phyloP scores from a whole-genome alignment of 2,329 filamentous ascomycete species.

The Beauveria caledonica region DNA sequence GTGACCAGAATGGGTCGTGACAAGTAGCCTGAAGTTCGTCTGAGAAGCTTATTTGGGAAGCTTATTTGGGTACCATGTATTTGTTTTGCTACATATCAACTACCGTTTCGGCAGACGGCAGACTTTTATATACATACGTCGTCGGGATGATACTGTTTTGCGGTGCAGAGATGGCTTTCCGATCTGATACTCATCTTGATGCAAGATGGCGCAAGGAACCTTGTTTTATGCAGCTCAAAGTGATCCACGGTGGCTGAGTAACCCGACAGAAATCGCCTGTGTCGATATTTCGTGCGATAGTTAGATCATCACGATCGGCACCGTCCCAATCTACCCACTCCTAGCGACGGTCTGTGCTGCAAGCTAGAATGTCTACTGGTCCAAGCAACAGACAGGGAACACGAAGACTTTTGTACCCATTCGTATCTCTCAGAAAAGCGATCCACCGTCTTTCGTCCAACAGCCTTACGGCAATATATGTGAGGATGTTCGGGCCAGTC shows the following conservation, averaged over 20 bases:
- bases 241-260: neutral
- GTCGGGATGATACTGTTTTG: neutral
- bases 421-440: neutral
- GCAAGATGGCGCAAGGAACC: neutral
- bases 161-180: neutral
- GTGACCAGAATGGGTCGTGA: too few relatives aligned
- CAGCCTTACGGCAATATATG: too few relatives aligned
- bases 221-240: neutral
- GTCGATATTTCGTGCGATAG: neutral
- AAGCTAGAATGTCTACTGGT: neutral
- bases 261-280: neutral
- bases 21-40: neutral
- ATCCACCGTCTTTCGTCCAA: neutral
- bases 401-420: neutral
- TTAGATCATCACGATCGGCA: slow-evolving; percentile 2
- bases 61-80: neutral
- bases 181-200: neutral
- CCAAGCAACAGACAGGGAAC: neutral
- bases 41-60: neutral
- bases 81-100: neutral
- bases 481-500: too few relatives aligned
- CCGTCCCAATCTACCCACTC: neutral
- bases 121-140: neutral
- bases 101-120: neutral
- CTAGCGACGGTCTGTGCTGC: neutral